Evolutionary conservation across 371 early-diverging fungal species (phyloP).

Genomic region (Mucor indicus): DNA sequence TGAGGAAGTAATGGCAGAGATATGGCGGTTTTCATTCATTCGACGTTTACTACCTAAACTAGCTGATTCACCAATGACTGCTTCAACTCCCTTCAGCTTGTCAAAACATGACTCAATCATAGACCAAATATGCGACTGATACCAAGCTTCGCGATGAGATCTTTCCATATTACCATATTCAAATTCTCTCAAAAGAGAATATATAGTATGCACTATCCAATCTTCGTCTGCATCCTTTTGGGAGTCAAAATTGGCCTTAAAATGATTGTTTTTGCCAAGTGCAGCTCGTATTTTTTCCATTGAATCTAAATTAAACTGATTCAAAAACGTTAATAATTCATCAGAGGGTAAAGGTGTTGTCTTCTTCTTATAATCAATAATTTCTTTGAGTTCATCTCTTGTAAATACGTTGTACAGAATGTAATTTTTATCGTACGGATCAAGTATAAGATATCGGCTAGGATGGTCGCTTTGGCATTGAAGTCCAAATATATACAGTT

Average conservation of each 20-base stretch:
- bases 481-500: conserved; percentile 12
- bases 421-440: conserved; percentile 5
- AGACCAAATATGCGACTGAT: conserved; percentile 16
- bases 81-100: neutral
- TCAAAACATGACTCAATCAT: conserved; percentile 13
- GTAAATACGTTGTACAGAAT: conserved; percentile 13
- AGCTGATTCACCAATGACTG: conserved; percentile 4
- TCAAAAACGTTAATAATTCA: neutral
- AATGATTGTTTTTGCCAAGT: conserved; percentile 8
- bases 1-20: neutral
- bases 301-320: neutral
- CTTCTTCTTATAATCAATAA: conserved; percentile 6
- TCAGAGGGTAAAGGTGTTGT: neutral
- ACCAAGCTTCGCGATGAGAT: conserved; percentile 10
- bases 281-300: neutral
- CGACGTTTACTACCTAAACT: conserved; percentile 2
- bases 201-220: conserved; percentile 7
- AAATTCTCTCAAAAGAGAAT: conserved; percentile 9
- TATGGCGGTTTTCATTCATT: neutral
- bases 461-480: conserved; percentile 11
- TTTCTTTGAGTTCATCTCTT: conserved; percentile 13
- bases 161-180: conserved; percentile 17
- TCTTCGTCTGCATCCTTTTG: conserved; percentile 5
- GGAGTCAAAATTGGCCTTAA: conserved; percentile 3
- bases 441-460: conserved; percentile 7